phyloP scores from a whole-genome alignment of 176 grass and related monocot genomes.

The Eremochloa ophiuroides region DNA sequence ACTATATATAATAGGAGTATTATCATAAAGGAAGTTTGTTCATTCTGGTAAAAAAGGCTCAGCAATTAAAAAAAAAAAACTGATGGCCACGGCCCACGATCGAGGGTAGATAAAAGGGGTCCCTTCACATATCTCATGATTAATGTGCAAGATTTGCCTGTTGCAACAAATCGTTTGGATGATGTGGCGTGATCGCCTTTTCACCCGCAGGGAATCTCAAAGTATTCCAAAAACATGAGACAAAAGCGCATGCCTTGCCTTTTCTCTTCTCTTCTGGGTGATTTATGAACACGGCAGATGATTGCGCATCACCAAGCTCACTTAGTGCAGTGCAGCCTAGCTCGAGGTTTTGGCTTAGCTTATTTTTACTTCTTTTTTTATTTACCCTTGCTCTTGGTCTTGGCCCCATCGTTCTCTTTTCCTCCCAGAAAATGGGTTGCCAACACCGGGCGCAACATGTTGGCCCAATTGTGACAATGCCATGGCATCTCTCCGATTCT shows the following conservation, averaged over 20 bases:
- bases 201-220: slow-evolving; percentile 21
- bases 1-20: neutral
- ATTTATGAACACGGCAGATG: neutral
- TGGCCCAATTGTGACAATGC: slow-evolving; percentile 44
- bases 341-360: neutral
- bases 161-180: neutral
- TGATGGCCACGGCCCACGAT: neutral
- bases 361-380: no score
- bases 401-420: no score
- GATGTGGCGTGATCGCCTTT: slow-evolving; percentile 32
- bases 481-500: slow-evolving; percentile 20
- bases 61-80: no score
- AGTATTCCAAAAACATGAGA: neutral
- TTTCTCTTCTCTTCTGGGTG: neutral
- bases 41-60: neutral
- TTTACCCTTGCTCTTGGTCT: no score
- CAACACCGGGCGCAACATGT: slow-evolving; percentile 26
- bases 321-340: neutral
- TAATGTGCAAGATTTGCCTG: slow-evolving; percentile 8
- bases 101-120: slow-evolving; percentile 14
- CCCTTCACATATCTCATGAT: neutral
- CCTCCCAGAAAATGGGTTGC: slow-evolving; percentile 18
- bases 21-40: neutral
- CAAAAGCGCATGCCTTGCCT: neutral
- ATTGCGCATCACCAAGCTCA: neutral